Evolutionary conservation across 768 basidiomycete species (phyloP).

Genomic region (Antrodiella citrinella): DNA sequence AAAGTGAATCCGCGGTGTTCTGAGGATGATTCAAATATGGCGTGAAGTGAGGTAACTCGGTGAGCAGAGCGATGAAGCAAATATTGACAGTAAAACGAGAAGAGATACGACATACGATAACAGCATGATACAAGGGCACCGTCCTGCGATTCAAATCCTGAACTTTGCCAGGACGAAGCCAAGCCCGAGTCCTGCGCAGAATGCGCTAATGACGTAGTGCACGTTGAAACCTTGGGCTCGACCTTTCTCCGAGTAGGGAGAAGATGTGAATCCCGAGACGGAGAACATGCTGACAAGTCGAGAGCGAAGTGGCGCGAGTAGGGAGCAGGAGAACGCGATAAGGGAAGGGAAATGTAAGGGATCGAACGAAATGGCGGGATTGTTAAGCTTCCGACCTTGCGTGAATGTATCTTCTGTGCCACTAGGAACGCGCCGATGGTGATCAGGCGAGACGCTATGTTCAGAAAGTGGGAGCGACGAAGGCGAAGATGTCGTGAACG

Average conservation of each 20-base stretch:
- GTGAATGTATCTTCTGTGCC: too few relatives aligned
- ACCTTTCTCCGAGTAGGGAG: background rate
- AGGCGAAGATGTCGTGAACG: background rate
- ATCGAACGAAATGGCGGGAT: slow-evolving; percentile 30
- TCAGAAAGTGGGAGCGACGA: background rate
- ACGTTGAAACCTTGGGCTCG: slow-evolving; percentile 13
- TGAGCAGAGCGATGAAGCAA: too few relatives aligned
- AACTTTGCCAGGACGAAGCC: slow-evolving; percentile 25
- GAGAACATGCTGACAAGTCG: slow-evolving; percentile 14
- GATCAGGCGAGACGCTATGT: background rate
- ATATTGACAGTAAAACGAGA: too few relatives aligned
- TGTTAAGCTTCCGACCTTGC: too few relatives aligned
- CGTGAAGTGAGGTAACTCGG: too few relatives aligned
- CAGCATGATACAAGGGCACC: too few relatives aligned
- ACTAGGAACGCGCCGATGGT: background rate
- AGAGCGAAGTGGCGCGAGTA: slow-evolving; percentile 38
- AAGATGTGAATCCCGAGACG: background rate
- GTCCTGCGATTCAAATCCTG: background rate
- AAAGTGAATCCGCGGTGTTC: too few relatives aligned
- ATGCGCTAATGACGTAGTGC: slow-evolving; percentile 31
- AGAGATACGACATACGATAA: too few relatives aligned
- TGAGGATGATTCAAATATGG: too few relatives aligned
- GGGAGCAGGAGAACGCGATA: slow-evolving; percentile 50
- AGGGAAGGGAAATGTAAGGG: slow-evolving; percentile 63
- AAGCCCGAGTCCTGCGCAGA: slow-evolving; percentile 38